Base-by-base conservation (phyloP, 192 early-diverging fungal genomes). In the Haplosporangium gracile region DNA sequence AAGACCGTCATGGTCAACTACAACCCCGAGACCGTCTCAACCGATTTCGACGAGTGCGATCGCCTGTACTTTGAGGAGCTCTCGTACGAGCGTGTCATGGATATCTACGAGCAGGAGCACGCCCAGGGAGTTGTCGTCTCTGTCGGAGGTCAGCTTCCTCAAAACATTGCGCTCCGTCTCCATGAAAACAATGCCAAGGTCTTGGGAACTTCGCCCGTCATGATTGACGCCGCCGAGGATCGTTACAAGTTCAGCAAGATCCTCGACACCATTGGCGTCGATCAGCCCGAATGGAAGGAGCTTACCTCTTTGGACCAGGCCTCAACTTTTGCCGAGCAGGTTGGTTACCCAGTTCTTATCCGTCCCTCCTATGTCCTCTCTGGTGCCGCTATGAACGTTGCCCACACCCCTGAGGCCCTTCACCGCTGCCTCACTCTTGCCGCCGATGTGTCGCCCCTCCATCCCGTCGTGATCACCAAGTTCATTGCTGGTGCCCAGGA, bases 51-150 rank as follows among this genome's bases (percentile, higher is more conserved):
- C 90, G 98, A 99, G 90, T 97, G 96, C 88, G 97, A 99, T 76
- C 94, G 98, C 53, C 92, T 99, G n/a, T 99, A 99, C 93, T 99
- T 98, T 92, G 98, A 99, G 89, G 96, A 98, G 85, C 91, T 99
- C 65, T 93, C 91, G 68, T 93, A 97, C 80, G 98, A 99, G 89
- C 97, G 98, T 87, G 96, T 98, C 20, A 91, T 97, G 89, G 98
- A 99, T 83, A 98, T 99, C 80, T 97, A 97, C 82, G 96, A 98
- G 89, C 84, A 93, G 43, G 97, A 99, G 91, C 72, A 88, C 69
- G 91, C 97, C 38, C 83, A 89, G 49, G 98, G 98, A 70, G 95
- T 96, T 13, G 92, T 99, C 51, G 97, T 99, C 60, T 94, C 93
- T 78, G 95, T 99, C 10, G 98, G 98, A 74, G 97, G 98, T 9